Base-by-base conservation (phyloP, 805 yeast species). In the Ogataea philodendri region DNA sequence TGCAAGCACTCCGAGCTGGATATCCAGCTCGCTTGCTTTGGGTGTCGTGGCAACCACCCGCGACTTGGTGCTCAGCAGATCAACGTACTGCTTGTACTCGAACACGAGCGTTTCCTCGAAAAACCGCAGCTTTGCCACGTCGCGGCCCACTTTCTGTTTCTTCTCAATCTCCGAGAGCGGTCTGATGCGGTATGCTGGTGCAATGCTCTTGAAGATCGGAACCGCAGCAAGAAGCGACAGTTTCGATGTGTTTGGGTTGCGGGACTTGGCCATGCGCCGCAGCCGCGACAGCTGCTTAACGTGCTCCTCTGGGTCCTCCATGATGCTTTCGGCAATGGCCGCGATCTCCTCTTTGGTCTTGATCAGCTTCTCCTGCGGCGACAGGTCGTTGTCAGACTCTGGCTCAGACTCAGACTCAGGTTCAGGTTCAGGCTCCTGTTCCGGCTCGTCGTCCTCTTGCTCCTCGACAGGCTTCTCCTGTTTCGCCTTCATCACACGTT, bases 251-350 rank as follows among this genome's bases (percentile, higher is more conserved):
- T 72, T 81, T 37, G 74, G 66, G 47, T 82, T 79, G 47, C 71
- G 73, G 2, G 93, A 81, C 39, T 66, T 71, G 0, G 85, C 69
- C 87, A 84, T 82, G 48, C 72, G 76, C 35, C 84, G 65, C 32
- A 84, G 67, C 54, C 89, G 75, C 2, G 83, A 70, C 9, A 89
- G 65, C 18, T 77, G 66, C 9, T 73, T 55, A 6, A 82, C 69
- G 51, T 89, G 75, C 52, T 86, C 95, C 58, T 93, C 97, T 5
- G 97, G 96, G 40, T 86, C 85, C 55, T 88, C 95, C 51, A 78
- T 78, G 22, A 90, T 62, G 26, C 73, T 72, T 24, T 85, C 84
- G 1, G 95, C 96, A 31, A 81, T 59, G 13, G 74, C 78, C 0
- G 97, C 96, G 26, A 93, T 74, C 37, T 84, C 85, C 61, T 88